These are phyloP conservation scores for Hypoxylon sp. DNA, from an alignment of 2,329 filamentous ascomycete genomes.

Conservation along the genomic window DNA sequence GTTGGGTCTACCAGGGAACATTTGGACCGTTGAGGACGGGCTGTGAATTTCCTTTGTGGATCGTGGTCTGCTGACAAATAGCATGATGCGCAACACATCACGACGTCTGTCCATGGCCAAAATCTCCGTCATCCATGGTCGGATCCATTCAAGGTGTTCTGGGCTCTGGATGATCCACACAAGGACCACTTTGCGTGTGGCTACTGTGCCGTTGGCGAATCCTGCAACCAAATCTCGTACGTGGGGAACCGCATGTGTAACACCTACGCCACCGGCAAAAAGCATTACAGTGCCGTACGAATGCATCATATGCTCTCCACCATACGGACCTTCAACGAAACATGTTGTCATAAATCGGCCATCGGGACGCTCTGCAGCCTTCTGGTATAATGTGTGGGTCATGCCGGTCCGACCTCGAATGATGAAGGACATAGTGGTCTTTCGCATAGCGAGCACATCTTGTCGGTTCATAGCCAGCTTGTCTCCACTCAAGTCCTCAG, in stretches of 20 bases:
- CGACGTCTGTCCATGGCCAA: conserved; percentile 80
- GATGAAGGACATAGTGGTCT: conserved; percentile 77
- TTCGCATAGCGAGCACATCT: conserved; percentile 72
- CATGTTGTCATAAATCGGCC: conserved; percentile 75
- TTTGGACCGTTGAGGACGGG: conserved; percentile 82
- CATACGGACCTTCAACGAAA: conserved; percentile 83
- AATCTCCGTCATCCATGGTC: conserved; percentile 87
- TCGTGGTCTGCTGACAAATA: conserved; percentile 81
- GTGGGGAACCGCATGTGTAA: conserved; percentile 84
- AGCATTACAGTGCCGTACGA: conserved; percentile 85
- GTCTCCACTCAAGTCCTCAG: conserved; percentile 64
- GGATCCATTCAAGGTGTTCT: conserved; percentile 87
- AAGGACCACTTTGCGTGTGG: conserved; percentile 78
- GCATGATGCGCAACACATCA: conserved; percentile 81
- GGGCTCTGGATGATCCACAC: conserved; percentile 85
- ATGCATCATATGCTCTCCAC: conserved; percentile 77
- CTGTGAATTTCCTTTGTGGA: conserved; percentile 86
- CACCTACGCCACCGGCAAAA: conserved; percentile 85
- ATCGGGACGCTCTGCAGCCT: conserved; percentile 72
- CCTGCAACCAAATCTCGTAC: conserved; percentile 79
- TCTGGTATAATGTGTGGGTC: conserved; percentile 78
- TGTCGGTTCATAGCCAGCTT: conserved; percentile 72
- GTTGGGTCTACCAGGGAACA: conserved; percentile 86
- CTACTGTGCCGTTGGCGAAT: conserved; percentile 77
- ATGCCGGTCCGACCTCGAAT: conserved; percentile 82